phyloP scores from a whole-genome alignment of 176 grass and related monocot species.

The Cymbopogon citratus region DNA sequence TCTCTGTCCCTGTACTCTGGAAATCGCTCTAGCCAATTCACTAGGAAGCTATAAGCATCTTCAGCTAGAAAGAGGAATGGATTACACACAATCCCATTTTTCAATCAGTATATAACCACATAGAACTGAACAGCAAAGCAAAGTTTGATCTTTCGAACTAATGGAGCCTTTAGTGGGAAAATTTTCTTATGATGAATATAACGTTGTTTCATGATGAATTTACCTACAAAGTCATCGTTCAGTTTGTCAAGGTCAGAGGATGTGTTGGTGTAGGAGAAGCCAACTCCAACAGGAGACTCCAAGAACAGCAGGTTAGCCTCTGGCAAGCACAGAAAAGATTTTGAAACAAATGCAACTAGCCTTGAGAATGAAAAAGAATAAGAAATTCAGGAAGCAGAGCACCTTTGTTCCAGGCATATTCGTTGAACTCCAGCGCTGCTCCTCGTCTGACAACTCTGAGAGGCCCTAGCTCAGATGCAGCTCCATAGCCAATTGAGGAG shows the following conservation, averaged over 20 bases:
- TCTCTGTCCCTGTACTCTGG: conserved; percentile 55
- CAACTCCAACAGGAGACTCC: conserved; percentile 71
- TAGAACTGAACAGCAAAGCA: neutral
- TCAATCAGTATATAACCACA: conserved; percentile 15
- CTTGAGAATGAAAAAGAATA: neutral
- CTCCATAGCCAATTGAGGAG: conserved; percentile 84
- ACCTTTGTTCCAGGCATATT: conserved; percentile 87
- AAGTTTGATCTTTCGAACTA: neutral
- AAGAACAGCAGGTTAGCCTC: conserved; percentile 85
- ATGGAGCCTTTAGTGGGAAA: neutral
- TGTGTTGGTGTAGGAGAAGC: conserved; percentile 86
- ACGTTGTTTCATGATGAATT: neutral
- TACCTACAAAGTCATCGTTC: conserved; percentile 70
- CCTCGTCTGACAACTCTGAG: conserved; percentile 51
- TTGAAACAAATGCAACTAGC: neutral
- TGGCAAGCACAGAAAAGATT: conserved; percentile 9
- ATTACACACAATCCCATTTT: neutral
- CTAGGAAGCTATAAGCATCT: conserved; percentile 62
- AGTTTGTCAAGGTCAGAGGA: conserved; percentile 55
- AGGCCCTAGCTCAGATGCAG: conserved; percentile 65
- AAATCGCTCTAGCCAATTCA: conserved; percentile 62
- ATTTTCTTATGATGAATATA: neutral
- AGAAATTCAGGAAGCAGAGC: neutral
- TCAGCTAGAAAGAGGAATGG: conserved; percentile 30
- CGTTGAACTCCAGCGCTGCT: conserved; percentile 57